Evolutionary conservation across 306 rosid genomes (phyloP), one percentile per base, ranked within the genome.

Genomic region (Comarum palustre): DNA sequence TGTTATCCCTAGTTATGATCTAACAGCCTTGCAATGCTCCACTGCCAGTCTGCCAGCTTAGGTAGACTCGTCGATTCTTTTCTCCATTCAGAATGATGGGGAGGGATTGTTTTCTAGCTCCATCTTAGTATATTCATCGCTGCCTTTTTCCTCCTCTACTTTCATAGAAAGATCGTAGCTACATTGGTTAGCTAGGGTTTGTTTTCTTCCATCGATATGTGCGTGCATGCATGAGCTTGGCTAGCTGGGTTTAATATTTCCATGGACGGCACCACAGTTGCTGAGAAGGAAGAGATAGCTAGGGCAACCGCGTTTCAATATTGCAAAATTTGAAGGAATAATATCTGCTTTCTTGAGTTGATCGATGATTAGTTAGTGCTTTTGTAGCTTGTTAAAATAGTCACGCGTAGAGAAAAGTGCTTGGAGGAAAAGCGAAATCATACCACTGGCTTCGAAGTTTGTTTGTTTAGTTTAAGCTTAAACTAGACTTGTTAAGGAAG

Each of bases 11-110:
- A 60, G 29, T 82, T 57, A 72, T 72, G 42, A 39, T 57, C 75
- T 59, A 85, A 87, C 88, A 87, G 84, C 86, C 90, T 85, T 88
- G 89, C 89, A 81, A 64, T 81, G 86, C 83, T 87, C 86, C 89
- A 85, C 87, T 71, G 66, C 92, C 90, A 85, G 83, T 83, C 86
- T 85, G 83, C 55, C 71, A 74, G 74, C 66, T 57, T 72, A 7
- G 71, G 67, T 72, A 67, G 31, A 34, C 45, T 41, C 19, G 64
- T 15, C 31, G 31, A 27, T 1, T 42, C 19, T 57, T 66, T 82
- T 78, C 78, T 77, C 59, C 91, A 82, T 77, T 84, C 78, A 77
- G 84, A 69, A 84, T 78, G 6, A 47, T 74, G 72, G 68, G 69
- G 68, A 29, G 73, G 69, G 31, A 82, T 55, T 46, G 72, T 34